These are phyloP conservation scores for Mycena galopus DNA, from an alignment of 768 basidiomycete genomes.

Conservation along the genomic window DNA sequence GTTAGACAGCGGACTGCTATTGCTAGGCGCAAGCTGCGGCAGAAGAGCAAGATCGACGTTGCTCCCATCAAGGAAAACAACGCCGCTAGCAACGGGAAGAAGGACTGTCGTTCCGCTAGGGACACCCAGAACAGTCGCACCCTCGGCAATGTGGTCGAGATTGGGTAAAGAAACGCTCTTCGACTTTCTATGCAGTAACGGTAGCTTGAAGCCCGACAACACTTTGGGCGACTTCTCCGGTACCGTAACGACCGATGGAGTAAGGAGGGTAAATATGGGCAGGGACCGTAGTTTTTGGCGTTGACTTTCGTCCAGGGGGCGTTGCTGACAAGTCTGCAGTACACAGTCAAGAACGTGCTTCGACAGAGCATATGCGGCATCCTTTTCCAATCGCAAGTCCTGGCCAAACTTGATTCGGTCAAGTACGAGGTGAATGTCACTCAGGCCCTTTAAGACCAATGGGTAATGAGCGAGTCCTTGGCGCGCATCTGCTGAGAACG, in stretches of 20 bases:
- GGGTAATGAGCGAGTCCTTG: conserved; percentile 35
- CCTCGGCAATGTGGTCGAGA: conserved; percentile 11
- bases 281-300: conserved; percentile 41
- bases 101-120: conserved; percentile 27
- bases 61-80: conserved; percentile 47
- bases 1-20: conserved; percentile 35
- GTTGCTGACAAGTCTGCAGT: conserved; percentile 26
- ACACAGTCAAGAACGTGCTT: conserved; percentile 34
- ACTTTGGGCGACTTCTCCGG: conserved; percentile 28
- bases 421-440: conserved; percentile 49
- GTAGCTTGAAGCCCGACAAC: conserved; percentile 30
- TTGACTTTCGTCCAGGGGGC: conserved; percentile 35
- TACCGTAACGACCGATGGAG: background rate
- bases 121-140: conserved; percentile 32
- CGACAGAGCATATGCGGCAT: conserved; percentile 17
- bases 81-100: conserved; percentile 40
- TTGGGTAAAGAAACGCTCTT: conserved; percentile 28
- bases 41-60: conserved; percentile 39
- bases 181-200: conserved; percentile 31
- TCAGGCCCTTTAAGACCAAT: conserved; percentile 37
- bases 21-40: conserved; percentile 41
- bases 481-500: conserved; percentile 38
- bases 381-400: conserved; percentile 21
- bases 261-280: conserved; percentile 39
- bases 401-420: conserved; percentile 36